Base-by-base conservation (phyloP, 2,329 filamentous ascomycete species). In the Arachnomyces sp. region DNA sequence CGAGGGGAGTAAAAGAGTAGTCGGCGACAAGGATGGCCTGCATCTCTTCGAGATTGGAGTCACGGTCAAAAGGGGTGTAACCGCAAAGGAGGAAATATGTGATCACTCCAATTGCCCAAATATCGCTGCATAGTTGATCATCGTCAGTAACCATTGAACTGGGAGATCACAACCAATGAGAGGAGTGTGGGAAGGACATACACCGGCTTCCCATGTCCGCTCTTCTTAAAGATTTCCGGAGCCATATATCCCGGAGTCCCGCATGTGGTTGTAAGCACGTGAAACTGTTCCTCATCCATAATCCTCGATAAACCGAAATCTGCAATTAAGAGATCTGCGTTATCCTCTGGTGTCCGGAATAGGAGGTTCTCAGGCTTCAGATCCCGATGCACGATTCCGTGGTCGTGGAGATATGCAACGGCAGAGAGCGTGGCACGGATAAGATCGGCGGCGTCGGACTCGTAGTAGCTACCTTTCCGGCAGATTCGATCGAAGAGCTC, bases 161-260 rank as follows among this genome's bases (percentile, higher is more conserved):
- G 14, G 16, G 13, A 15, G 13, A 2, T 42, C 7, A 8, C n/a
- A 38, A n/a, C n/a, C n/a, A n/a, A n/a, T n/a, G n/a, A n/a, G n/a
- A n/a, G n/a, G 15, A 5, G 33, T 13, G 14, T 7, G 25, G 9
- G n/a, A 28, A 30, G 3, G n/a, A 52, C 69, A 50, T 72, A 80
- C 77, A 98, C 92, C 52, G 92, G 89, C 66, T 96, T 98, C 48
- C 92, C 92, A 62, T 98, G 92, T 17, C 92, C 92, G 6, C 84
- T 89, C 73, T 98, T 98, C 66, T 95, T 95, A 70, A 98, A 98
- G 56, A 98, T 98, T 63, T 98, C 92, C 15, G 92, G 92, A 2
- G 92, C 92, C 92, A 98, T 98, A 67, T 98, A 98, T 36, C 92
- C 92, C 3, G 92, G 92, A 1, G 92, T 98, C 44, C 92, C 92